Base-by-base conservation (phyloP, 257 asterid species). In the Jaltomata sinuosa region DNA sequence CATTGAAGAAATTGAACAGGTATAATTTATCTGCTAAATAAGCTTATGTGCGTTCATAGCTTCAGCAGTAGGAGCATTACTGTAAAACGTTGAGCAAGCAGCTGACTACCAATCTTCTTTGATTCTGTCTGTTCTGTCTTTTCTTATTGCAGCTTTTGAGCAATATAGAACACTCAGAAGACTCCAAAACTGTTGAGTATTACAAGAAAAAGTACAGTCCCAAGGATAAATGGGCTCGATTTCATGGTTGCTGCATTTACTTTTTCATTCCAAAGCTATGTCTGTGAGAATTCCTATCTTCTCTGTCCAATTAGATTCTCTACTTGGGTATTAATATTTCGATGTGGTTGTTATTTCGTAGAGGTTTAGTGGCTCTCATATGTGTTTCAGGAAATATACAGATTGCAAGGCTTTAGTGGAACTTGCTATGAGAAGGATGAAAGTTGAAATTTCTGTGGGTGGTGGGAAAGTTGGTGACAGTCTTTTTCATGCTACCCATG, bases 181-280 rank as follows among this genome's bases (percentile, higher is more conserved):
- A 92, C 88, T 82, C 90, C 78, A 91, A 90, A 84, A 87, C 84
- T 81, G 65, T 87, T 72, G 93, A 89, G 45, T 84, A 89, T 89
- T 94, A 92, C 91, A 93, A 92, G 93, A 90, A 90, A 85, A 96
- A 94, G 85, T 87, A 89, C 25, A 93, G 95, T 85, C 98, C 97
- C 1, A 89, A 90, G 88, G 95, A 93, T 76, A 90, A 94, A 84
- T 93, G 99, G 98, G 88, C 88, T 80, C 95, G 88, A 53, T 96
- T 96, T 90, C 97, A 90, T 68, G 96, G 93, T 86, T 94, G 95
- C 91, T 62, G 85, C 88, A 87, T 94, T 87, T 93, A 91, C 91
- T 94, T 96, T 87, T 91, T 89, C 88, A 84, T 90, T 85, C 92
- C 93, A 52, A 88, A 53, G 79, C 90, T 86, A 83, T 85, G 85